These are phyloP conservation scores for Achlya hypogyna DNA, from an alignment of 352 stramenopile genomes.

Conservation along the genomic window DNA sequence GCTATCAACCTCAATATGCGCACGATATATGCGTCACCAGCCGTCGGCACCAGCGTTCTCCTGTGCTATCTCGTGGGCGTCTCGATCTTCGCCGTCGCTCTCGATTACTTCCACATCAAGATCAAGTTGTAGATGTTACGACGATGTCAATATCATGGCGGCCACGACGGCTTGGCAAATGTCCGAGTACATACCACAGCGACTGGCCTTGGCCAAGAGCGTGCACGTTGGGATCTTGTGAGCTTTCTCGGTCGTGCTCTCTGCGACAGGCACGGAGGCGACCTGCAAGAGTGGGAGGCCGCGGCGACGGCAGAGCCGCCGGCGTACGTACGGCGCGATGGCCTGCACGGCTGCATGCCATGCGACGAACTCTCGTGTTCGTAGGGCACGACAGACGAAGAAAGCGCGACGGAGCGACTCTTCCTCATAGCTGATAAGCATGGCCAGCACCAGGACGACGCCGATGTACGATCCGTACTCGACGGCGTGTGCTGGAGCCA, in stretches of 20 bases:
- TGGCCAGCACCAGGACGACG: constrained; percentile 29
- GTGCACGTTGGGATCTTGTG: constrained; percentile 8
- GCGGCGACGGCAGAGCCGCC: not conserved
- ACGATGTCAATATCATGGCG: not conserved
- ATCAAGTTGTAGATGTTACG: constrained; percentile 50
- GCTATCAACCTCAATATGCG: constrained; percentile 71
- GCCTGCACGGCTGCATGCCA: not conserved
- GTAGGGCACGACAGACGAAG: constrained; percentile 34
- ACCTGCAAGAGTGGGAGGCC: not conserved
- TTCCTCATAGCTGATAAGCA: constrained; percentile 46
- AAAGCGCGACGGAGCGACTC: constrained; percentile 40
- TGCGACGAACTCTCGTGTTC: constrained; percentile 31
- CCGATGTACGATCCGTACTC: constrained; percentile 31
- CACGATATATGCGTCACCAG: constrained; percentile 52
- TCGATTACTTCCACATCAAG: constrained; percentile 44
- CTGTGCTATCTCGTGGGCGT: constrained; percentile 55
- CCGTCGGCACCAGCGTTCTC: constrained; percentile 36
- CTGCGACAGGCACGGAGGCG: not conserved
- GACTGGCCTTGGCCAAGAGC: constrained; percentile 10
- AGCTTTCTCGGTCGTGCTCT: not conserved
- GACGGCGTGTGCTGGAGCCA: not conserved
- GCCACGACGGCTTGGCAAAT: not conserved
- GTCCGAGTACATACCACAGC: constrained; percentile 16
- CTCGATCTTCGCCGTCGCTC: constrained; percentile 39
- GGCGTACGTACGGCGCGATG: not conserved